A percentile compares a stretch with the other conserved stretches of the same genome.
Conservation (phyloP, 139 green algal species). For the Tetraselmis striata region DNA sequence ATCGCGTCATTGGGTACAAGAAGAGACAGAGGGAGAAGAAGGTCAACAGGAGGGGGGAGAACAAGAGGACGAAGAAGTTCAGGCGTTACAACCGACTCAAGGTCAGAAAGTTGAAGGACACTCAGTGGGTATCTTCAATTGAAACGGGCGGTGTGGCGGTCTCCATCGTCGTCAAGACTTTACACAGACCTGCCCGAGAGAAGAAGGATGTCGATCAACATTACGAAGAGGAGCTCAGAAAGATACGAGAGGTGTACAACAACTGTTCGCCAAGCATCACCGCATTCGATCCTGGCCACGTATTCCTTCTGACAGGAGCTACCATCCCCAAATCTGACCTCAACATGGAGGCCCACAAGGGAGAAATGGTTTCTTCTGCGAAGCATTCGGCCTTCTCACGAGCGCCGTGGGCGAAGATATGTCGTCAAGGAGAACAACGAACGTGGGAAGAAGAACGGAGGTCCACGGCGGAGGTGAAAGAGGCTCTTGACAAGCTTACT, state of each 20-base stretch:
- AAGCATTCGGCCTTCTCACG: not conserved
- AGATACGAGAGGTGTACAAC: not conserved
- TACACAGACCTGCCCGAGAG: not conserved
- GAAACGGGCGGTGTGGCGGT: not conserved
- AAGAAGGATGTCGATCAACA: not conserved
- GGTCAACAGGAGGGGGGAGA: not conserved
- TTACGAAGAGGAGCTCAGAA: not conserved
- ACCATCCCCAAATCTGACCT: not conserved
- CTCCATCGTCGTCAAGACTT: not conserved
- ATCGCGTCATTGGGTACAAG: not conserved
- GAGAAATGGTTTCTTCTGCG: not conserved
- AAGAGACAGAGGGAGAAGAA: not conserved
- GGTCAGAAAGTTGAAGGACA: not conserved
- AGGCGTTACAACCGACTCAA: not conserved
- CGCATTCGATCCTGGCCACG: not conserved
- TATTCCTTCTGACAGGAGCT: not conserved
- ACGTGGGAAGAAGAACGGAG: not conserved
- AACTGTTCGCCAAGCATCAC: not conserved
- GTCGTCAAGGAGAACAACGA: not conserved
- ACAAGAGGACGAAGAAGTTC: not conserved
- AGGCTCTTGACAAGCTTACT: not conserved
- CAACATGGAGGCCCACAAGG: not conserved
- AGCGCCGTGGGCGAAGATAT: not conserved
- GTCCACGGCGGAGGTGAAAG: not conserved
- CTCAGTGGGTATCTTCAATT: not conserved